These are phyloP conservation scores for Botrytis squamosa DNA, from an alignment of 2,329 filamentous ascomycete species.

Conservation along the genomic window DNA sequence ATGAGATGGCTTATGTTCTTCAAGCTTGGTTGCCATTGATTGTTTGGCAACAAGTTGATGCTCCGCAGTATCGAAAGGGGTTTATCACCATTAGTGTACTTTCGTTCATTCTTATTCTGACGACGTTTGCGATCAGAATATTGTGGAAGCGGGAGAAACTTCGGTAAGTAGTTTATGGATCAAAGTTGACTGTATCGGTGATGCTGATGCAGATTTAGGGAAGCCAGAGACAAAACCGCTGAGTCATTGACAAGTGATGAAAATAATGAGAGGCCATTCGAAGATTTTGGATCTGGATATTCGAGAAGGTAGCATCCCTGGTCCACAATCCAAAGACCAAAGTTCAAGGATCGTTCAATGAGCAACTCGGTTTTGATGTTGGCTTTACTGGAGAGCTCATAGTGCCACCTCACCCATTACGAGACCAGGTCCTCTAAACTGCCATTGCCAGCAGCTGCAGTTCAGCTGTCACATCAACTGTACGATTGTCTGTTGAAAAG, in stretches of 20 bases:
- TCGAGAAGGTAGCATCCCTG: not conserved
- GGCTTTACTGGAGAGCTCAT: not conserved
- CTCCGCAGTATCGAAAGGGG: slow-evolving; percentile 59
- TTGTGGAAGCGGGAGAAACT: slow-evolving; percentile 24
- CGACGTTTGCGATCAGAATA: slow-evolving; percentile 21
- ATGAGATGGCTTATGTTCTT: slow-evolving; percentile 67
- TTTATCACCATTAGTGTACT: slow-evolving; percentile 56
- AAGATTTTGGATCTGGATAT: not conserved
- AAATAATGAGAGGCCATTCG: not conserved
- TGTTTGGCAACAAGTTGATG: slow-evolving; percentile 64
- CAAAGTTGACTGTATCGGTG: not conserved
- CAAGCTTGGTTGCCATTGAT: slow-evolving; percentile 68
- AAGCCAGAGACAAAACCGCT: not conserved
- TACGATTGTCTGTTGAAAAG: not conserved
- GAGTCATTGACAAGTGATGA: not conserved
- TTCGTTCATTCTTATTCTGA: slow-evolving; percentile 37
- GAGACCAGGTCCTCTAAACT: not conserved
- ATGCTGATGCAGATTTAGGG: not conserved
- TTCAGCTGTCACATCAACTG: not conserved
- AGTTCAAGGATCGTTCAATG: not conserved
- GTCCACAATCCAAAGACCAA: not conserved
- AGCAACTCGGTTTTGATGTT: not conserved
- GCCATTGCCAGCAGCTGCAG: not conserved
- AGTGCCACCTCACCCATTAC: not conserved
- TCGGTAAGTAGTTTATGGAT: not conserved